Conservation (phyloP, 352 stramenopile genomes). For the Phytophthora hybrid region DNA sequence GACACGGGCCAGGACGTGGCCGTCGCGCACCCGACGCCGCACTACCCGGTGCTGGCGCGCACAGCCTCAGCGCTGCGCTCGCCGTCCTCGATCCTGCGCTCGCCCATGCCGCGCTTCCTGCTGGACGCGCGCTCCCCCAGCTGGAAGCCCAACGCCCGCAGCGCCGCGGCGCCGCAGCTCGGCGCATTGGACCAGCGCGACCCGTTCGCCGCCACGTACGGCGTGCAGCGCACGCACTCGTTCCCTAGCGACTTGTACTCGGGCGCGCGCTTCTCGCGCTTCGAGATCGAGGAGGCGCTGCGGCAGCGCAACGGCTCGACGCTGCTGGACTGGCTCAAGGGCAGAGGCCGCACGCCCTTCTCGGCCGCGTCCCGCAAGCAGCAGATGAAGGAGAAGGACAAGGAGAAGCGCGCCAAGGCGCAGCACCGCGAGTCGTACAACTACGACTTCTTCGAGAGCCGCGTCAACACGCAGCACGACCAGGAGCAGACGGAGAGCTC, state of each 20-base stretch:
- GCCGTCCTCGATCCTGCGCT: constrained; percentile 49
- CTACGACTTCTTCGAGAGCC: constrained; percentile 90
- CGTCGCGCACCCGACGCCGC: constrained; percentile 10
- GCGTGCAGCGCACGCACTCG: constrained; percentile 78
- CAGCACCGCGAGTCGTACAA: constrained; percentile 89
- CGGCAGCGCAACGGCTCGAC: constrained; percentile 69
- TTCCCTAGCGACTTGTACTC: constrained; percentile 84
- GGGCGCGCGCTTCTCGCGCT: constrained; percentile 71
- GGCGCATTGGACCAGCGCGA: constrained; percentile 23
- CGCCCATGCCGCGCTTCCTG: constrained; percentile 38
- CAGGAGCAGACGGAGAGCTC: constrained; percentile 81
- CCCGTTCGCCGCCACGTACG: constrained; percentile 41
- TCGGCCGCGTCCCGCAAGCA: constrained; percentile 40
- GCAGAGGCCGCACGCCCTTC: constrained; percentile 47
- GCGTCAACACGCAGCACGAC: constrained; percentile 89
- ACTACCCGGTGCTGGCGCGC: constrained; percentile 30
- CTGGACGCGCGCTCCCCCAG: constrained; percentile 26
- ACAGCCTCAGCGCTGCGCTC: constrained; percentile 42
- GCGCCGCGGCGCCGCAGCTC: constrained; percentile 24
- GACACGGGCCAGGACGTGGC: constrained; percentile 35
- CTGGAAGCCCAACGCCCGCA: constrained; percentile 20
- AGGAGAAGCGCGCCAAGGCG: constrained; percentile 82
- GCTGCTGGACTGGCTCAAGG: constrained; percentile 75
- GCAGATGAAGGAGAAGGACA: constrained; percentile 55
- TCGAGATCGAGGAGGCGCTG: constrained; percentile 82